Conservation (phyloP, 441 rosid species). For the Rhodomyrtus psidioides region DNA sequence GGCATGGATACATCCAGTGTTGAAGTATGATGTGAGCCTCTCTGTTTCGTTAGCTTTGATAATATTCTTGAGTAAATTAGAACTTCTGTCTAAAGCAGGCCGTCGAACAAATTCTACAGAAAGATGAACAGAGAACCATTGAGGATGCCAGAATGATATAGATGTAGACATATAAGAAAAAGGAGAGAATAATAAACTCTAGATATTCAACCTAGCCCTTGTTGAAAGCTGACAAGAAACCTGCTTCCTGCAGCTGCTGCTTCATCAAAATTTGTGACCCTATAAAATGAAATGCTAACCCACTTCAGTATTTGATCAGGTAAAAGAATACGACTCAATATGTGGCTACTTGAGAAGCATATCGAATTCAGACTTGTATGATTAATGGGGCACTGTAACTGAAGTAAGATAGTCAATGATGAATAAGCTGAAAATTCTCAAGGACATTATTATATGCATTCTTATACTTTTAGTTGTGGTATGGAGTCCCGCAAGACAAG, state of each 20-base stretch:
- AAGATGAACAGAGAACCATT: background rate
- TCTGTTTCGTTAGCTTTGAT: conserved; percentile 52
- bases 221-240: conserved; percentile 57
- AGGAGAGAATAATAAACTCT: background rate
- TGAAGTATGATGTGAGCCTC: conserved; percentile 51
- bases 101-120: conserved; percentile 50
- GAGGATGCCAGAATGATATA: background rate
- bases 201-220: conserved; percentile 45
- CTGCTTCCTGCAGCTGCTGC: conserved; percentile 35
- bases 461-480: background rate
- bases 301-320: background rate
- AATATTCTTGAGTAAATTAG: conserved; percentile 43
- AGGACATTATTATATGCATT: background rate
- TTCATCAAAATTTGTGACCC: conserved; percentile 66
- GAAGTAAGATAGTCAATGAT: background rate
- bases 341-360: background rate
- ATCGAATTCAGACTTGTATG: background rate
- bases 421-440: background rate
- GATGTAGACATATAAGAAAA: background rate
- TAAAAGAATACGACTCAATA: background rate
- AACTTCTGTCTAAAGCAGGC: conserved; percentile 42
- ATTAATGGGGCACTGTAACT: background rate
- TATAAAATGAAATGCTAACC: conserved; percentile 6
- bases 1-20: conserved; percentile 42
- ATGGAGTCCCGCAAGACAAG: background rate